Base-by-base conservation (phyloP, 257 asterid species). In the Marsdenia floribunda region DNA sequence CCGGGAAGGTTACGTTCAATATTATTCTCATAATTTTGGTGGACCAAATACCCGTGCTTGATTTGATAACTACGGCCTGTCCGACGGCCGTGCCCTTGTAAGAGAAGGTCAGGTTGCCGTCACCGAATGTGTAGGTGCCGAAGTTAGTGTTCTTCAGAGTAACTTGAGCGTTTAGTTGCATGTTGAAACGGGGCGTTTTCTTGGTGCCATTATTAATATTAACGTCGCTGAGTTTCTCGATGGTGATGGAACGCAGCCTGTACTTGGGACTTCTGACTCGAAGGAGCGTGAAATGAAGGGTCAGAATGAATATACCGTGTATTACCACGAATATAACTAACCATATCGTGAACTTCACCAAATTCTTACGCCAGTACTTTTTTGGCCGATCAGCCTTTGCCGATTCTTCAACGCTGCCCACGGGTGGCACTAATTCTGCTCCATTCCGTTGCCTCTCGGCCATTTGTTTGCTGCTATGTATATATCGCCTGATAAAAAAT, bases 31-130 rank as follows among this genome's bases (percentile, higher is more conserved):
- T 38, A 15, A 15, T 69, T 49, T 76, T 70, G 5, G 59, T 58
- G 19, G 75, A 76, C 12, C 42, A 10, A 19, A 70, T 3, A 35
- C 29, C 47, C 7, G 19, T 70, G 16, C 16, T 42, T 3, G 75
- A 58, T 33, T 38, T 18, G 3, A 16, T 18, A 15, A 77, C 44
- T 1, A 53, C 24, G 13, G 60, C 73, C n/a, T 52, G 50, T 38
- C 81, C 81, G 1, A 52, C 77, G 40, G 44, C 33, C 11, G 46
- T 40, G 35, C 73, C 81, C 21, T 18, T 54, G 55, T 72, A 63
- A 5, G 73, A 71, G 77, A 77, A 77, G 26, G 77, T 72, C 65
- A 77, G 21, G 22, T 22, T 47, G n/a, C 68, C 54, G 22, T 46
- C 8, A 40, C 46, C 46, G 46, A 40, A 40, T 40, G 0, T 40